Evolutionary conservation across 2,329 filamentous ascomycete genomes (phyloP).

Genomic region (Coniochaeta prunicola): DNA sequence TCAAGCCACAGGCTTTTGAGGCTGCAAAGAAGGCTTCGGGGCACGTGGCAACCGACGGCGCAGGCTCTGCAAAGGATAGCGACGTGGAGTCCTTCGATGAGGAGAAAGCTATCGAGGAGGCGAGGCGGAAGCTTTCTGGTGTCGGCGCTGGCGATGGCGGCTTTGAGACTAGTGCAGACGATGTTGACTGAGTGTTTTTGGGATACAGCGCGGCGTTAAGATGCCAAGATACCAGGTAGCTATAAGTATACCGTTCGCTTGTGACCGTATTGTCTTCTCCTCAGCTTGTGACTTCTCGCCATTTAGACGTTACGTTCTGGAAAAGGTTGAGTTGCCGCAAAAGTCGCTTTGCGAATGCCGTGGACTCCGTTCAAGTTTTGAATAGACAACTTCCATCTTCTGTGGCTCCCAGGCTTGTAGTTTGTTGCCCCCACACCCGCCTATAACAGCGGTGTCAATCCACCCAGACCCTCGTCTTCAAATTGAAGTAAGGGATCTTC

Average conservation of each 20-base stretch:
- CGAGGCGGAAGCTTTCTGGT: slow-evolving; percentile 26
- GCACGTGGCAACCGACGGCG: slow-evolving; percentile 19
- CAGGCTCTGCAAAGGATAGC: slow-evolving; percentile 13
- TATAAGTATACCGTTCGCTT: neutral
- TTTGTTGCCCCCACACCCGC: too few species aligned
- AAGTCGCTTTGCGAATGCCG: too few species aligned
- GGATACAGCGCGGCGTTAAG: neutral
- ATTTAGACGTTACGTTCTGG: too few species aligned
- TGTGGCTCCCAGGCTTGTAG: too few species aligned
- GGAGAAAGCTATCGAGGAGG: slow-evolving; percentile 28
- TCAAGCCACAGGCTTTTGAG: slow-evolving; percentile 35
- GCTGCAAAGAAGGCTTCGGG: slow-evolving; percentile 12
- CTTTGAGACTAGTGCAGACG: slow-evolving; percentile 27
- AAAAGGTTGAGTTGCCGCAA: too few species aligned
- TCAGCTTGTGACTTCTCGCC: too few species aligned
- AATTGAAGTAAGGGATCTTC: too few species aligned
- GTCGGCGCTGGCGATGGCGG: slow-evolving; percentile 10
- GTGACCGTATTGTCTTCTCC: neutral
- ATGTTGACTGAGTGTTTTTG: slow-evolving; percentile 30
- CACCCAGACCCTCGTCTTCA: too few species aligned
- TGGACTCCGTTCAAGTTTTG: too few species aligned
- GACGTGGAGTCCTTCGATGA: slow-evolving; percentile 23
- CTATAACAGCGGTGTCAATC: too few species aligned
- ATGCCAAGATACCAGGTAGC: neutral
- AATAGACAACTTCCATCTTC: too few species aligned